Conservation (phyloP, 208 protist genomes). For the Trypanosoma caninum region DNA sequence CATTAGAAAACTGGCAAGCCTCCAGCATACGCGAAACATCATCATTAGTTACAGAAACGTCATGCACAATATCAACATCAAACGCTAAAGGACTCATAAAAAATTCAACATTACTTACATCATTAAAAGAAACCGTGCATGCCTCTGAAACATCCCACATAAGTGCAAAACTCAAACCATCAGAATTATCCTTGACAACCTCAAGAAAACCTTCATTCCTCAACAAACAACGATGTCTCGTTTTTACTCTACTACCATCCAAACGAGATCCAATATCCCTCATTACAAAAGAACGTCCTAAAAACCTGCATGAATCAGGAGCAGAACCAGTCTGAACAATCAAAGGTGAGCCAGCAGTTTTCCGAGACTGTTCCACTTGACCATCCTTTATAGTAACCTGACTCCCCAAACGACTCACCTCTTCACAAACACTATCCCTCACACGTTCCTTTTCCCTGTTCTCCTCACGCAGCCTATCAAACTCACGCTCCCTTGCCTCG, state of each 20-base stretch:
- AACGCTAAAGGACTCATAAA: not conserved
- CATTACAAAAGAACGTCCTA: too few relatives aligned
- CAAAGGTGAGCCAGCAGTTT: too few relatives aligned
- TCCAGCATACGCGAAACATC: conserved; percentile 1
- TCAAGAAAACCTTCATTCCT: not conserved
- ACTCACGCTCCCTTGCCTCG: not conserved
- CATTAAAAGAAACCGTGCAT: not conserved
- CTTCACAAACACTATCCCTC: not conserved
- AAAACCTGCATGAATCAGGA: too few relatives aligned
- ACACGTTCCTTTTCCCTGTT: conserved; percentile 23
- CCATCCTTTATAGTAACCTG: too few relatives aligned
- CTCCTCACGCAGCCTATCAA: conserved; percentile 7
- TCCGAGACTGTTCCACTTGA: too few relatives aligned
- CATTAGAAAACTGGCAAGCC: conserved; percentile 1
- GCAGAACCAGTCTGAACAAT: too few relatives aligned
- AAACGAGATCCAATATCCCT: too few relatives aligned
- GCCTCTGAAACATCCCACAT: conserved; percentile 4
- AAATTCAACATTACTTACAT: conserved; percentile 12
- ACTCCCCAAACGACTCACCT: too few relatives aligned
- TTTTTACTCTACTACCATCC: not conserved
- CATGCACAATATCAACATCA: conserved; percentile 14
- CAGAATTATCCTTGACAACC: not conserved
- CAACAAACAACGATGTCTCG: conserved; percentile 1
- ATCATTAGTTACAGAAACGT: not conserved
- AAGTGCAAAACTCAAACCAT: conserved; percentile 10